Evolutionary conservation across 495 filamentous ascomycete species (phyloP).

Genomic region (Penicillium atrosanguineum): DNA sequence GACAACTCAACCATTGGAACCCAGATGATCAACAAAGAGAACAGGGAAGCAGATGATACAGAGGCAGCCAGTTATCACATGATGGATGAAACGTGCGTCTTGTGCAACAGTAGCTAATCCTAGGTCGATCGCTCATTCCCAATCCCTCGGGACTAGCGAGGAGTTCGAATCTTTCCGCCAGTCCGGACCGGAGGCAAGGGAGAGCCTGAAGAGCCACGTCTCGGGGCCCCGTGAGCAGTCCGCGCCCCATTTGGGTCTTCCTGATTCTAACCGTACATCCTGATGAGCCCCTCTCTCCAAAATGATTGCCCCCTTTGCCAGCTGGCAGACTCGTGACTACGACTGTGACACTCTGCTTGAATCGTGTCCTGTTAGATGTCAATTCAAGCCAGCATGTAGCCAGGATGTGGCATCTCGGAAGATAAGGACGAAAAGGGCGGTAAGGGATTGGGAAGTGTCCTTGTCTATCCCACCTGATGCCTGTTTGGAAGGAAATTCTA

Average conservation of each 20-base stretch:
- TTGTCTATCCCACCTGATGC: slow-evolving; percentile 14
- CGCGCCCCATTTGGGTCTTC: not conserved
- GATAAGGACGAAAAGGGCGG: slow-evolving; percentile 21
- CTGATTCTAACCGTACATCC: slow-evolving; percentile 2
- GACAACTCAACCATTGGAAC: not conserved
- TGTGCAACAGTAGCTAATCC: slow-evolving; percentile 14
- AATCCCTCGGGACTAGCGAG: slow-evolving; percentile 14
- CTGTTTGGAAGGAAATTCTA: not conserved
- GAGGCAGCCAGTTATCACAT: slow-evolving; percentile 19
- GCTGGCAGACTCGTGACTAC: slow-evolving; percentile 30
- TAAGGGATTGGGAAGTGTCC: slow-evolving; percentile 9
- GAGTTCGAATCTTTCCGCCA: slow-evolving; percentile 12
- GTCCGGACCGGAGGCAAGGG: slow-evolving; percentile 12
- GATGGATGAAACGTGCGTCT: slow-evolving; percentile 27
- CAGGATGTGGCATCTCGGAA: slow-evolving; percentile 26
- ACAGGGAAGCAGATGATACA: slow-evolving; percentile 9
- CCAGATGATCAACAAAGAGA: slow-evolving; percentile 9
- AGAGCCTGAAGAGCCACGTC: not conserved
- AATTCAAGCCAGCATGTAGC: slow-evolving; percentile 9
- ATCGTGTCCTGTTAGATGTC: slow-evolving; percentile 17
- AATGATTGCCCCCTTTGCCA: slow-evolving; percentile 18
- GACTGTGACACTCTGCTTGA: slow-evolving; percentile 22
- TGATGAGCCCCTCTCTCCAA: slow-evolving; percentile 8
- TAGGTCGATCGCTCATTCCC: slow-evolving; percentile 14
- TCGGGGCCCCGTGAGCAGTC: slow-evolving; percentile 8